phyloP scores from a whole-genome alignment of 2,329 filamentous ascomycete genomes.

The Cladosporium sp. region DNA sequence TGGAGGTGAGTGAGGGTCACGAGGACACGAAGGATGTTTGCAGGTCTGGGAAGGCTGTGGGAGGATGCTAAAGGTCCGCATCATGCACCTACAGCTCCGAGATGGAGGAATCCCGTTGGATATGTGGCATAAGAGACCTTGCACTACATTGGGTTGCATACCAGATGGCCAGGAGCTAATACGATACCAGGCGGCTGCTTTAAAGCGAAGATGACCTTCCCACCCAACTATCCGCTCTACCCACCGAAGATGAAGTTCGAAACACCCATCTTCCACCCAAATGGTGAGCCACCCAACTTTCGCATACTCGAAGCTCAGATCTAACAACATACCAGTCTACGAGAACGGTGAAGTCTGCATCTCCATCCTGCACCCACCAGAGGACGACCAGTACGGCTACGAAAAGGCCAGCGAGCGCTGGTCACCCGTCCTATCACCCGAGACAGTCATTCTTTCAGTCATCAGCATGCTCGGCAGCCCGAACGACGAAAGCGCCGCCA shows the following conservation, averaged over 20 bases:
- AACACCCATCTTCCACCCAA: constrained; percentile 86
- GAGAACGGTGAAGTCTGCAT: constrained; percentile 87
- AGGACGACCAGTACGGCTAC: constrained; percentile 92
- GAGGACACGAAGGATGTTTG: not conserved
- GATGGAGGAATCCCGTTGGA: not conserved
- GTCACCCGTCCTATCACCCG: constrained; percentile 91
- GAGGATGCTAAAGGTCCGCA: not conserved
- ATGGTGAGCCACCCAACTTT: constrained; percentile 55
- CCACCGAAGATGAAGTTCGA: constrained; percentile 89
- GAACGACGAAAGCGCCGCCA: constrained; percentile 93
- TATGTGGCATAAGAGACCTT: not conserved
- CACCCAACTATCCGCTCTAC: constrained; percentile 78
- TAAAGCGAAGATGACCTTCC: constrained; percentile 80
- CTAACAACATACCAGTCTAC: constrained; percentile 61
- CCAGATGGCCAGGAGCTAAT: not conserved
- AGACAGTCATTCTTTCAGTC: constrained; percentile 88
- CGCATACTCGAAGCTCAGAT: not conserved
- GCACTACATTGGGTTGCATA: not conserved
- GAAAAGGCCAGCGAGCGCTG: constrained; percentile 87
- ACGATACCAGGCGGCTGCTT: constrained; percentile 78
- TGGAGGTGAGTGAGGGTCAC: constrained; percentile 64
- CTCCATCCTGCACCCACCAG: constrained; percentile 91
- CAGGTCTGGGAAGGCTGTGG: not conserved
- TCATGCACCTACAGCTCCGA: not conserved
- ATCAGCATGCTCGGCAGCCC: constrained; percentile 90